phyloP scores from a whole-genome alignment of 805 yeast species.

The Myxozyma geophila region DNA sequence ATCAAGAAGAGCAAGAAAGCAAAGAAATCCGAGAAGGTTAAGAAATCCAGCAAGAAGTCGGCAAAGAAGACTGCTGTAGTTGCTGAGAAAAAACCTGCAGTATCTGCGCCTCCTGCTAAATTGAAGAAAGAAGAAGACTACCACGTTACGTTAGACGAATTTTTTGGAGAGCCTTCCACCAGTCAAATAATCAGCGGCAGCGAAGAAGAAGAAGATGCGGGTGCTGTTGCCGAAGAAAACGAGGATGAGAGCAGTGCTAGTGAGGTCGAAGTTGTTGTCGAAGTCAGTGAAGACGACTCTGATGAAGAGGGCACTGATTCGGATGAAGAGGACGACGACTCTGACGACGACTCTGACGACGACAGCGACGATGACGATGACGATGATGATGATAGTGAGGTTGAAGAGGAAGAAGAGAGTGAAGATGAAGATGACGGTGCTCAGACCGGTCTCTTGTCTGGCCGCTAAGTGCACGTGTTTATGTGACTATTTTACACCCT shows the following conservation, averaged over 20 bases:
- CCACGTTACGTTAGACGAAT: slow-evolving; percentile 66
- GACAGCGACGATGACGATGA: slow-evolving; percentile 10
- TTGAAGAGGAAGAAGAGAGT: slow-evolving; percentile 6
- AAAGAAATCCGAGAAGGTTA: slow-evolving; percentile 9
- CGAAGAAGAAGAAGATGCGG: slow-evolving; percentile 44
- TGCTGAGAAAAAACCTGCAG: slow-evolving; percentile 5
- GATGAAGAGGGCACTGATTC: slow-evolving; percentile 13
- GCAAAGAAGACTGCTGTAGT: slow-evolving; percentile 1
- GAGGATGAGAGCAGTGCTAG: slow-evolving; percentile 45
- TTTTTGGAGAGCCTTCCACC: slow-evolving; percentile 59
- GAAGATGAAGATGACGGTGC: slow-evolving; percentile 12
- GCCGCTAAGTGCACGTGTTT: slow-evolving; percentile 1
- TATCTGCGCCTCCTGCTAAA: background rate
- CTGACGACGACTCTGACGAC: slow-evolving; percentile 9
- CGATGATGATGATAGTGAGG: slow-evolving; percentile 6
- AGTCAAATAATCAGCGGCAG: slow-evolving; percentile 22
- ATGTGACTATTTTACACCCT: too few species aligned
- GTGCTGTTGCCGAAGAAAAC: slow-evolving; percentile 45
- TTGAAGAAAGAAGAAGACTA: slow-evolving; percentile 23
- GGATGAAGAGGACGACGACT: slow-evolving; percentile 25
- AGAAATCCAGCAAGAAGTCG: slow-evolving; percentile 5
- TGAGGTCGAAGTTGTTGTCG: slow-evolving; percentile 43
- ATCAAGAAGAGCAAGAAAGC: slow-evolving; percentile 17
- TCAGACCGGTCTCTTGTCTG: slow-evolving; percentile 2
- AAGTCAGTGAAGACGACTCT: slow-evolving; percentile 44